Conservation (phyloP, 1,139 yeast genomes). For the Debaryomyces sp. region DNA sequence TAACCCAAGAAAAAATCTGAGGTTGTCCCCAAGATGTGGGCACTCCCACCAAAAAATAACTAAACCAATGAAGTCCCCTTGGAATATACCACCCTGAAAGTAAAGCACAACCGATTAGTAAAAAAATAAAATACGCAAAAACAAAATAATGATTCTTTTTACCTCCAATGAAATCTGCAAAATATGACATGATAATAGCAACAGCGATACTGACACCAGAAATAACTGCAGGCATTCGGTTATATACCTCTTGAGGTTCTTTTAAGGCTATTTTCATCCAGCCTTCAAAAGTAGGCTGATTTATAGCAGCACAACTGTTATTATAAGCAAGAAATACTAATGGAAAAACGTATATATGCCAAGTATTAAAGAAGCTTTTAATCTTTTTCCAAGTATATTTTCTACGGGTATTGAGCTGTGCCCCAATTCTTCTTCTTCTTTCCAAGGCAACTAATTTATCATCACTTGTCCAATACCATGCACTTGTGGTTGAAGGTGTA, state of each 20-base stretch:
- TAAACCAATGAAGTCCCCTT: constrained; percentile 49
- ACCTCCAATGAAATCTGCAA: constrained; percentile 44
- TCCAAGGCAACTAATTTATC: constrained; percentile 35
- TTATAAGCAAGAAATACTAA: constrained; percentile 47
- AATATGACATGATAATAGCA: constrained; percentile 37
- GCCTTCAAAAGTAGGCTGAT: constrained; percentile 47
- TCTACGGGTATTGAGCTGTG: constrained; percentile 44
- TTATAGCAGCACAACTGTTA: constrained; percentile 38
- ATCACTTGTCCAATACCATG: constrained; percentile 35
- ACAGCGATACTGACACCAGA: constrained; percentile 42
- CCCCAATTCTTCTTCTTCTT: constrained; percentile 41
- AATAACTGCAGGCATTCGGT: constrained; percentile 46
- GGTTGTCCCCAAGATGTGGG: constrained; percentile 50
- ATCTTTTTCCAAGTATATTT: constrained; percentile 41
- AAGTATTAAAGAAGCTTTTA: constrained; percentile 39
- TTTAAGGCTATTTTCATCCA: constrained; percentile 51
- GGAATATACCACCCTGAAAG: constrained; percentile 52
- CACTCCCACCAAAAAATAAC: constrained; percentile 49
- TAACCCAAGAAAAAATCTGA: constrained; percentile 34
- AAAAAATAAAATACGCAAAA: constrained; percentile 30
- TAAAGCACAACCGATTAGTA: constrained; percentile 41
- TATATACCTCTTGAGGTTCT: constrained; percentile 37
- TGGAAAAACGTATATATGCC: constrained; percentile 49
- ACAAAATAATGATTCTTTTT: constrained; percentile 35
- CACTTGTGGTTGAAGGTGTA: constrained; percentile 43